These are phyloP conservation scores for Cladophialophora carrionii DNA, from an alignment of 2,329 filamentous ascomycete genomes.

Conservation along the genomic window DNA sequence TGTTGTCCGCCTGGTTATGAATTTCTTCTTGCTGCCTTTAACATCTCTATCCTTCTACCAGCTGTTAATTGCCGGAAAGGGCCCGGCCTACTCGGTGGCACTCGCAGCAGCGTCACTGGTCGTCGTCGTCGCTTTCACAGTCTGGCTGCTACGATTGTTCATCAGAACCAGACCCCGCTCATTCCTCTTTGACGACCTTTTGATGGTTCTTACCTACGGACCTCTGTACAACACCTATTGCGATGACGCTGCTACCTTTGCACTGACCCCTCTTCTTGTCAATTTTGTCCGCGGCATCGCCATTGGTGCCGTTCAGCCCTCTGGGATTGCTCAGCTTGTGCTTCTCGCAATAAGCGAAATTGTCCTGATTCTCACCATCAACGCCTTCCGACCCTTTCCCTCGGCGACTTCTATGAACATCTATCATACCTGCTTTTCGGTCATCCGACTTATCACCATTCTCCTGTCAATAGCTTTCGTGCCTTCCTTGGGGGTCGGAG, in stretches of 20 bases:
- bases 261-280: conserved; percentile 80
- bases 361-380: conserved; percentile 80
- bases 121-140: conserved; percentile 71
- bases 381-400: conserved; percentile 88
- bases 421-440: conserved; percentile 84
- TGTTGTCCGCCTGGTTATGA: conserved; percentile 82
- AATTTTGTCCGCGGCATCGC: conserved; percentile 85
- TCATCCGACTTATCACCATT: conserved; percentile 73
- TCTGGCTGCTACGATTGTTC: conserved; percentile 81
- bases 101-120: conserved; percentile 76
- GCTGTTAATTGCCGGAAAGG: conserved; percentile 72
- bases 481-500: conserved; percentile 75
- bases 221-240: conserved; percentile 97
- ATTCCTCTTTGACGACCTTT: conserved; percentile 88
- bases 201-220: conserved; percentile 85
- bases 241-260: conserved; percentile 88
- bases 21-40: conserved; percentile 87
- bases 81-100: conserved; percentile 71
- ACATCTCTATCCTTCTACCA: conserved; percentile 89
- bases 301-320: conserved; percentile 89
- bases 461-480: conserved; percentile 82
- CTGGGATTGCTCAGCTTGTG: conserved; percentile 89
- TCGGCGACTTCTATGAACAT: conserved; percentile 95
- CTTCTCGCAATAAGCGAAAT: conserved; percentile 93
- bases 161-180: conserved; percentile 78